phyloP scores from a whole-genome alignment of 257 asterid species.

The Capsicum baccatum region DNA sequence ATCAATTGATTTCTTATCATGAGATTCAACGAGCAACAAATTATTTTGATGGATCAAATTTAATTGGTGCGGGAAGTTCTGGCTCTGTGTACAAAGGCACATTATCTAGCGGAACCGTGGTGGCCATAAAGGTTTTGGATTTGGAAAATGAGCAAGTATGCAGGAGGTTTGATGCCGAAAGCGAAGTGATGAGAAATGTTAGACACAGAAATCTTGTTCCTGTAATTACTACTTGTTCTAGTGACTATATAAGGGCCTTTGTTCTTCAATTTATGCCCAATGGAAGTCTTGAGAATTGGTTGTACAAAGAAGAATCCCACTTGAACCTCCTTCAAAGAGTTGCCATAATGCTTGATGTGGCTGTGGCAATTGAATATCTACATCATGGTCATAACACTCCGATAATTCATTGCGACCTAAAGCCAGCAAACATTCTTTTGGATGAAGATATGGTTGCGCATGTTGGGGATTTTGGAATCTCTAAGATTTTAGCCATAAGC shows the following conservation, averaged over 20 bases:
- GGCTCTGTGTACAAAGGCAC: slow-evolving; percentile 45
- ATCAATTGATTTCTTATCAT: slow-evolving; percentile 30
- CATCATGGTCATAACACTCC: slow-evolving; percentile 39
- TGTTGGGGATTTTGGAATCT: slow-evolving; percentile 44
- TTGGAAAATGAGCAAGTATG: slow-evolving; percentile 29
- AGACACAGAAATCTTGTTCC: slow-evolving; percentile 45
- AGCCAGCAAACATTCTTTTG: slow-evolving; percentile 45
- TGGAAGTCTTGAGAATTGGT: slow-evolving; percentile 45
- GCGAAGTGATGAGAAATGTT: slow-evolving; percentile 42
- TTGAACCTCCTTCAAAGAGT: slow-evolving; percentile 38
- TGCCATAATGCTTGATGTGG: slow-evolving; percentile 40
- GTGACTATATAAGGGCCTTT: slow-evolving; percentile 34
- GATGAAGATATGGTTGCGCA: slow-evolving; percentile 40
- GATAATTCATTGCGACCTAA: slow-evolving; percentile 46
- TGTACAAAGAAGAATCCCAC: slow-evolving; percentile 25
- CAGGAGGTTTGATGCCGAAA: slow-evolving; percentile 41
- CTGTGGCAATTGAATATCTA: slow-evolving; percentile 45
- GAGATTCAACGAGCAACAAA: slow-evolving; percentile 43
- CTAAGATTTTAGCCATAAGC: slow-evolving; percentile 36
- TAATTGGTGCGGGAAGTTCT: slow-evolving; percentile 43
- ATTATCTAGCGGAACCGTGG: slow-evolving; percentile 31
- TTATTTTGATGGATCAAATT: slow-evolving; percentile 40
- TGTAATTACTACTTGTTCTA: slow-evolving; percentile 42
- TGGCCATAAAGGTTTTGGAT: slow-evolving; percentile 46
- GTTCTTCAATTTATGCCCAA: slow-evolving; percentile 46